These are phyloP conservation scores for Trametes elegans DNA, from an alignment of 768 basidiomycete genomes.

Conservation along the genomic window DNA sequence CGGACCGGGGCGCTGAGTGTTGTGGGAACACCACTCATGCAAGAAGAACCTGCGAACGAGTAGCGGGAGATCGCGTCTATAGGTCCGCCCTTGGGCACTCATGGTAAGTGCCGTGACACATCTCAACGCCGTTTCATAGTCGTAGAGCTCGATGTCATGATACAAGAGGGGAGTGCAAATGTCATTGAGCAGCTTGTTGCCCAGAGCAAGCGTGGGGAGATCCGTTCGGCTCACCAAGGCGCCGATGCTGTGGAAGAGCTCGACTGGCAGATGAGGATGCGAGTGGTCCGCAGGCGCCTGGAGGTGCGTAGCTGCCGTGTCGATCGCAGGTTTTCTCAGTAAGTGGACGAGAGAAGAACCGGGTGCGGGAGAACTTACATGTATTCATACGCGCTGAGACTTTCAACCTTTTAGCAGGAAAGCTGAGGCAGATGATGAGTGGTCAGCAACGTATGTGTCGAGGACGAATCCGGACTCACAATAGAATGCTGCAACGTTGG, in stretches of 20 bases:
- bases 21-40: not conserved
- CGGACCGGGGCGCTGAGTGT: not conserved
- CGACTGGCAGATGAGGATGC: not conserved
- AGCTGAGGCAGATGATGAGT: too few relatives aligned
- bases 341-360: too few relatives aligned
- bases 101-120: not conserved
- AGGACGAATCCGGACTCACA: too few relatives aligned
- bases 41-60: not conserved
- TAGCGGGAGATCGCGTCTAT: not conserved
- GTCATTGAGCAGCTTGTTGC: not conserved
- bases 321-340: too few relatives aligned
- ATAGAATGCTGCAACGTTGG: too few relatives aligned
- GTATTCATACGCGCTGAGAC: too few relatives aligned
- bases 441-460: too few relatives aligned
- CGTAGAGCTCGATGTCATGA: not conserved
- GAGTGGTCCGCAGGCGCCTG: too few relatives aligned
- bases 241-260: not conserved
- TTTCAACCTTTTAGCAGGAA: too few relatives aligned
- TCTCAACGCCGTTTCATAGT: not conserved
- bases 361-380: too few relatives aligned
- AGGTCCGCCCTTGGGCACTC: not conserved
- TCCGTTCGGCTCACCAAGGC: not conserved
- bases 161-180: not conserved
- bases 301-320: too few relatives aligned
- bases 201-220: not conserved